Conservation (phyloP, 352 stramenopile species). For the Phytophthora sp. region DNA sequence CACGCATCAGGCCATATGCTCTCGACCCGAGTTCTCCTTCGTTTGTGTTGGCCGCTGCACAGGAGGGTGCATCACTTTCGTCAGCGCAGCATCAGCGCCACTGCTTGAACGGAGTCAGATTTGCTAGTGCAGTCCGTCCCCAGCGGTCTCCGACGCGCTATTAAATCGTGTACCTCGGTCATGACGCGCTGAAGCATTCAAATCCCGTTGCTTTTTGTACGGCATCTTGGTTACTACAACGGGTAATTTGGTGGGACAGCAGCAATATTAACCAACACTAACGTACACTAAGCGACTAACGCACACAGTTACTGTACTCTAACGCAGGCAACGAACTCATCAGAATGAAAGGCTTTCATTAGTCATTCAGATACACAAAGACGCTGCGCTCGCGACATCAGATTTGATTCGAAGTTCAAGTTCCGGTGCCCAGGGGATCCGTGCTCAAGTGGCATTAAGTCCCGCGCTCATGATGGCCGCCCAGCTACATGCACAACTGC, state of each 20-base stretch:
- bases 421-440: conserved; percentile 3
- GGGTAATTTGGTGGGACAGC: background rate
- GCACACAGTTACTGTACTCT: too few relatives aligned
- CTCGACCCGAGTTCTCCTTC: background rate
- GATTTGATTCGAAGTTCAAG: conserved; percentile 1
- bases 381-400: background rate
- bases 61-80: background rate
- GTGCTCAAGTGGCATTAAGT: too few relatives aligned
- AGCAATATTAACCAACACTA: too few relatives aligned
- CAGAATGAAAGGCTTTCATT: too few relatives aligned
- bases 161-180: background rate
- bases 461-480: too few relatives aligned
- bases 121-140: too few relatives aligned
- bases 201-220: background rate
- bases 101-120: too few relatives aligned
- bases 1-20: conserved; percentile 16
- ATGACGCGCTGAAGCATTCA: background rate
- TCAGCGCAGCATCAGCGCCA: background rate
- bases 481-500: too few relatives aligned
- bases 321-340: background rate
- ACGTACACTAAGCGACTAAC: too few relatives aligned
- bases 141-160: too few relatives aligned
- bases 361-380: conserved; percentile 11
- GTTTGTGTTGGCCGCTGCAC: background rate
- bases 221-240: background rate